Evolutionary conservation across 768 basidiomycete species (phyloP), one percentile per base, ranked within the genome.

Genomic region (Rhodosporidiobolus sp.): DNA sequence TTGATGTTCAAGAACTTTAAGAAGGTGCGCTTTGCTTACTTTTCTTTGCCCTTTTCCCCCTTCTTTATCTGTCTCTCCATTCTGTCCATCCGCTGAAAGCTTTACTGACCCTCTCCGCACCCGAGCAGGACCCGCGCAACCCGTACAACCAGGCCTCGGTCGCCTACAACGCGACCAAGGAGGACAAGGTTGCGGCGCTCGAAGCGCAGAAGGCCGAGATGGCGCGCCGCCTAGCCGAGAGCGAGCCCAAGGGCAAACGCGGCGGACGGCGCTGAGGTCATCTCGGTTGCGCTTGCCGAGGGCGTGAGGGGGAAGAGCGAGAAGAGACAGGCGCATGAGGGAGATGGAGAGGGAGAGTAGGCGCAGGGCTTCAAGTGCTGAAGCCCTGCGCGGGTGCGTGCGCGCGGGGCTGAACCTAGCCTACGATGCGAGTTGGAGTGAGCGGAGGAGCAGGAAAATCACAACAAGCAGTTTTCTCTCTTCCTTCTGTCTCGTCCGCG

Each of bases 1-100:
- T 79, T 50, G 81, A 79, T 83, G 26, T 83, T 78, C 79, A 82
- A 82, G 74, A 76, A 78, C 65, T 83, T 83, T 78, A 79, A 83
- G 71, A 83, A 83, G 79, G 67, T 69, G 49, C 80, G 30, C 78
- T 77, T n/a, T 78, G 79, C 59, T 9, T 28, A n/a, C 14, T 14
- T 38, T 48, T 17, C 46, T 4, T 4, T 20, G 22, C 30, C 17
- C 65, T 38, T 7, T 38, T 24, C 49, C n/a, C n/a, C 32, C 32
- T 22, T 12, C 30, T 17, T 35, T 53, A 48, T 20, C 49, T 60
- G 26, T 48, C 54, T 32, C 62, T 34, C 14, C 35, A 12, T 38
- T 34, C 57, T 22, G 3, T 26, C 34, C 38, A 4, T 58, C 38
- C 57, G 3, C 38, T n/a, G 12, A 14, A 43, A 43, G 38, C 38